Percentiles rank a stretch among this genome's conserved stretches.
Conservation (phyloP, 1,284 basidiomycete genomes). For the Cerioporus squamosus region DNA sequence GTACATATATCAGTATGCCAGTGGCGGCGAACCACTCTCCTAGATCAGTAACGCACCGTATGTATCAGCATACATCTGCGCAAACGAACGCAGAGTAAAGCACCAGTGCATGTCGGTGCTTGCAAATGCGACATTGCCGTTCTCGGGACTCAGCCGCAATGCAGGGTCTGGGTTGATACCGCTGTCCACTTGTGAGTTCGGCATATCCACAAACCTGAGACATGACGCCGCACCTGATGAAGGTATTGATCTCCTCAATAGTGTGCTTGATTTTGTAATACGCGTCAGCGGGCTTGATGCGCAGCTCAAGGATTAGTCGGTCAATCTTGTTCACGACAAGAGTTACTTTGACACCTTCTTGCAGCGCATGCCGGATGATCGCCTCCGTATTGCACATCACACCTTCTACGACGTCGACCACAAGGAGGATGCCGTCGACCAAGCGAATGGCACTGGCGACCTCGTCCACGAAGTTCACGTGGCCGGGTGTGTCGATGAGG, state of each 20-base stretch:
- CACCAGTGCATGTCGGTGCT: constrained; percentile 98
- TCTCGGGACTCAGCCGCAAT: constrained; percentile 89
- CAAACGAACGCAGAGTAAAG: constrained; percentile 94
- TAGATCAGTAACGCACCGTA: constrained; percentile 54
- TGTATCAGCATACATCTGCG: constrained; percentile 95
- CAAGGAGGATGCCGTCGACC: constrained; percentile 92
- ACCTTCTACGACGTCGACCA: constrained; percentile 96
- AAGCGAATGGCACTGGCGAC: constrained; percentile 88
- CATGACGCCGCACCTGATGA: constrained; percentile 72
- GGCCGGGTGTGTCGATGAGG: constrained; percentile 96
- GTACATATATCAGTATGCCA: background rate
- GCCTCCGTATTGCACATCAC: constrained; percentile 92
- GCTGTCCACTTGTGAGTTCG: constrained; percentile 44
- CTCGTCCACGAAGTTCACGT: constrained; percentile 98
- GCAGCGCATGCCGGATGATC: constrained; percentile 85
- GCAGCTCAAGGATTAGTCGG: constrained; percentile 93
- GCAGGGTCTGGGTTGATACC: constrained; percentile 88
- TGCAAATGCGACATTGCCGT: constrained; percentile 97
- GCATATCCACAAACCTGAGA: background rate
- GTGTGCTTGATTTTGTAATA: constrained; percentile 99
- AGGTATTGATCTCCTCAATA: constrained; percentile 97
- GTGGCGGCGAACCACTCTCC: background rate
- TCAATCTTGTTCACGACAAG: constrained; percentile 99
- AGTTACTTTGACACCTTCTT: constrained; percentile 90
- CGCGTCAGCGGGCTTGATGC: constrained; percentile 94